Percentiles rank a stretch among this genome's conserved stretches.
Evolutionary conservation across 1,139 yeast genomes (phyloP).

Genomic region (Suzukiozyma palmioleophila): DNA sequence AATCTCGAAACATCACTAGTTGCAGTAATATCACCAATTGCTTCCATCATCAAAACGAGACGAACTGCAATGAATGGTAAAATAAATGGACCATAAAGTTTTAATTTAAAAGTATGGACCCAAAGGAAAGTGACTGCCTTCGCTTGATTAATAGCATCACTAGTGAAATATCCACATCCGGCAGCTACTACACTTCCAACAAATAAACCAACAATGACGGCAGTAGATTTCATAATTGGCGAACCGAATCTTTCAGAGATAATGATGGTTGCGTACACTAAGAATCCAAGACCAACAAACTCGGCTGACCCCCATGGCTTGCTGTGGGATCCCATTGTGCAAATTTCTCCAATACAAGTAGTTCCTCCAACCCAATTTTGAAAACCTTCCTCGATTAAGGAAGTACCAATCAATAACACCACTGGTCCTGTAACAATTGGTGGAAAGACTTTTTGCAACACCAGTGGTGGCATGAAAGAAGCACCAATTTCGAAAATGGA

Average conservation of each 20-base stretch:
- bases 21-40: constrained; percentile 91
- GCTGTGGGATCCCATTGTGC: constrained; percentile 13
- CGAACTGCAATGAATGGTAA: constrained; percentile 81
- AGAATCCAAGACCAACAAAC: constrained; percentile 81
- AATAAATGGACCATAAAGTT: constrained; percentile 77
- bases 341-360: constrained; percentile 49
- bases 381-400: constrained; percentile 66
- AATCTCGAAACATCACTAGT: constrained; percentile 85
- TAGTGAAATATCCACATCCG: constrained; percentile 75
- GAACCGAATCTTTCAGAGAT: constrained; percentile 83
- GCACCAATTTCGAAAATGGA: constrained; percentile 66
- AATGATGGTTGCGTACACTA: constrained; percentile 69
- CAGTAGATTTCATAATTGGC: constrained; percentile 93
- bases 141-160: constrained; percentile 52
- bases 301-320: constrained; percentile 81
- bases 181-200: constrained; percentile 92
- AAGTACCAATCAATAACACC: constrained; percentile 73
- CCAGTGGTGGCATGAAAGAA: constrained; percentile 71
- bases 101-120: constrained; percentile 76
- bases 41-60: constrained; percentile 80
- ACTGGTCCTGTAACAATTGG: constrained; percentile 92
- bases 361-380: constrained; percentile 87
- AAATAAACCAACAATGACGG: constrained; percentile 76
- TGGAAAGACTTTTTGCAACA: constrained; percentile 73
- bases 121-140: constrained; percentile 84